Evolutionary conservation across 331 rosid species (phyloP).

Genomic region (Malus hybrid): DNA sequence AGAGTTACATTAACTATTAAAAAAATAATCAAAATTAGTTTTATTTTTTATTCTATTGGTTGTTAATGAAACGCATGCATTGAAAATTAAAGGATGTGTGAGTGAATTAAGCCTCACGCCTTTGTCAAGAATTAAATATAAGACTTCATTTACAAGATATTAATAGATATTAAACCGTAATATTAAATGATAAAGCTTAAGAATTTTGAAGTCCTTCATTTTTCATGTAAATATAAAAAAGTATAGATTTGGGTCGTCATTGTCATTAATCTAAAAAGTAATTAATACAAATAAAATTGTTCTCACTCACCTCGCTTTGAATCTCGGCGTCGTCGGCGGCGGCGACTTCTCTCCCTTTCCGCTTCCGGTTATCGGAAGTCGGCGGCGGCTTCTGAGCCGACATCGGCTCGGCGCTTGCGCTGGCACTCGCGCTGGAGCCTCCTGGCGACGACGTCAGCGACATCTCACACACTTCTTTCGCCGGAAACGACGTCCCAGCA

Average conservation of each 20-base stretch:
- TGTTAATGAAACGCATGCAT: too few species aligned
- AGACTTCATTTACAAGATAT: too few species aligned
- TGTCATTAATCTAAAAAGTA: too few species aligned
- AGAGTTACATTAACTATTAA: too few species aligned
- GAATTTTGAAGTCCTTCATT: background rate
- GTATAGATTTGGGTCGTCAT: background rate
- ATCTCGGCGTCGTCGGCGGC: slow-evolving; percentile 40
- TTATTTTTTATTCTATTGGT: too few species aligned
- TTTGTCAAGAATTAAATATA: too few species aligned
- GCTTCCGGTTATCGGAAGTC: slow-evolving; percentile 49
- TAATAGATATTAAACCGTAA: too few species aligned
- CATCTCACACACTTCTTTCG: slow-evolving; percentile 39
- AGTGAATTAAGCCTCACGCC: too few species aligned
- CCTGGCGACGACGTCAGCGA: slow-evolving; percentile 52
- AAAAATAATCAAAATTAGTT: too few species aligned
- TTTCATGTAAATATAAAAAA: background rate
- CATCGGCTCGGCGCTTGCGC: slow-evolving; percentile 40
- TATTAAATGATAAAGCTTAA: too few species aligned
- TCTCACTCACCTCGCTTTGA: slow-evolving; percentile 56
- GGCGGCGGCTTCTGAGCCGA: slow-evolving; percentile 12
- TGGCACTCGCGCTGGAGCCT: slow-evolving; percentile 47
- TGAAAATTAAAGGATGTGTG: too few species aligned
- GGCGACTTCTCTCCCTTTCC: slow-evolving; percentile 48
- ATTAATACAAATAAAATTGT: background rate
- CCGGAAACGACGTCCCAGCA: background rate